Base-by-base conservation (phyloP, 495 filamentous ascomycete species). In the Talaromyces proteolyticus region DNA sequence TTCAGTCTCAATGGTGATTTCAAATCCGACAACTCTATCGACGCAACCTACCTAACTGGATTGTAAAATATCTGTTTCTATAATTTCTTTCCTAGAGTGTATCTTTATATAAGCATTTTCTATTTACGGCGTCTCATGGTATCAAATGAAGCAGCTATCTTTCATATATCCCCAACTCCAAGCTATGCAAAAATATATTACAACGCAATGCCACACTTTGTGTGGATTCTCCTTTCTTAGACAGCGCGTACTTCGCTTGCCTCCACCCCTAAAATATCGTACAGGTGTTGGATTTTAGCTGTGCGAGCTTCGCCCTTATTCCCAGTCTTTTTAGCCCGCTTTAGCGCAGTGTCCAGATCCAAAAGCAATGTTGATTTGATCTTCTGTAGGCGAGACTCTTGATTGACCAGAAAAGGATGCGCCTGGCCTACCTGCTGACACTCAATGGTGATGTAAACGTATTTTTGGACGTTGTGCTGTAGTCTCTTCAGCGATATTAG, bases 1-100 rank as follows among this genome's bases (percentile, higher is more conserved):
- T 87, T 98, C 75, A 85, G 80, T 59, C 67, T 98, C 59, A 93
- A 81, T 53, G 93, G 92, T 42, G 76, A 78, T 24, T 88, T 93
- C 68, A 79, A 64, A 48, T 63, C 81, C 45, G 70, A 79, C 8
- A 69, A 79, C 47, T 84, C 82, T 53, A 66, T 70, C 66, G 52
- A 73, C 73, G 17, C 76, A 68, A 53, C 65, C 44, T 59, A 56
- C 47, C 57, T 76, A 57, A 61, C 56, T 22, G 66, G 66, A 56
- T 25, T 64, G 64, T 71, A 73, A 74, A 72, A 54, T 73, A 74
- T 40, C 51, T 50, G 57, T 50, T 41, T 65, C 58, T 62, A 71
- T 57, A 59, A 69, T 65, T 57, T 58, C 51, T 53, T 48, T 54
- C 54, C 63, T 53, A 40, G 20, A 47, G 29, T 49, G 36, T 49